Conservation (phyloP, 495 filamentous ascomycete genomes). For the Hyaloscypha finlandica region DNA sequence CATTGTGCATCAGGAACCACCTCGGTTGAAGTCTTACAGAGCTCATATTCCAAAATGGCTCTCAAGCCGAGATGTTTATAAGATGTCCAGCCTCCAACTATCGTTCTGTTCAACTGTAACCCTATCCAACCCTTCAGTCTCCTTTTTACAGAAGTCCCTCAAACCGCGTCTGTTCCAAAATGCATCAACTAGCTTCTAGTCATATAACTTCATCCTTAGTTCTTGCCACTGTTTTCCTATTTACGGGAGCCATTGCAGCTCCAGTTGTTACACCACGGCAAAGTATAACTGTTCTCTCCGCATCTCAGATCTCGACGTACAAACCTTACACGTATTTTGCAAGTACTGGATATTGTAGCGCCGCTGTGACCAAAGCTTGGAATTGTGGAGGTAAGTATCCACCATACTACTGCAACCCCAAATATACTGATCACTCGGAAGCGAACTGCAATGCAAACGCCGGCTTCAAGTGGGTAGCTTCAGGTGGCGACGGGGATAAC, state of each 20-base stretch:
- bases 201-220: not conserved
- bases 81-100: not conserved
- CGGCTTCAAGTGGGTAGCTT: not conserved
- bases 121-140: not conserved
- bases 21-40: not conserved
- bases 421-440: not conserved
- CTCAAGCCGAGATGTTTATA: not conserved
- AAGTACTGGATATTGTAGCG: constrained; percentile 1
- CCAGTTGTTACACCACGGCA: not conserved
- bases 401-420: not conserved
- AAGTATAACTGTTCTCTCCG: constrained; percentile 2
- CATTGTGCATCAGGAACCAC: not conserved
- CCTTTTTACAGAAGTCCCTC: not conserved
- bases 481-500: not conserved
- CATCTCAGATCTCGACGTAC: constrained; percentile 1
- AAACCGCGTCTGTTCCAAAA: not conserved
- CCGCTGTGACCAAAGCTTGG: not conserved
- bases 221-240: not conserved
- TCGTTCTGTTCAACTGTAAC: not conserved
- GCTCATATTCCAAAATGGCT: not conserved
- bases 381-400: not conserved
- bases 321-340: constrained; percentile 1
- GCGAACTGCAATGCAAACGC: constrained; percentile 9
- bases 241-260: not conserved
- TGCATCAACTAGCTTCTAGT: not conserved